Evolutionary conservation across 306 rosid species (phyloP).

Genomic region (Prunus kanzakura): DNA sequence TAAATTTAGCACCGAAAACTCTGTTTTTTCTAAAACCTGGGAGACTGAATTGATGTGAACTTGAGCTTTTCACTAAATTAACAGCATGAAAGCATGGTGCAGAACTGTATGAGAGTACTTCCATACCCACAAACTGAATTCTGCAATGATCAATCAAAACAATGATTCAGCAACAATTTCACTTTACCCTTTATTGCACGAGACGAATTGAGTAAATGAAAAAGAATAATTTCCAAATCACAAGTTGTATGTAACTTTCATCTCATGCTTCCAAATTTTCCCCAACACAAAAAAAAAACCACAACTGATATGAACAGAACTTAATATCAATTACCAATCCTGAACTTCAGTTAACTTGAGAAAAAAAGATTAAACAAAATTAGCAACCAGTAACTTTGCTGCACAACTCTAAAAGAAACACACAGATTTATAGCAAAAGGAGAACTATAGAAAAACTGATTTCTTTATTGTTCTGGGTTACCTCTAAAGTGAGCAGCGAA

Average conservation of each 20-base stretch:
- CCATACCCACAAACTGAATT: conserved; percentile 49
- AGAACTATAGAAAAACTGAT: too few relatives aligned
- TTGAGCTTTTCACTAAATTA: conserved; percentile 35
- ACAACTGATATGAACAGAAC: too few relatives aligned
- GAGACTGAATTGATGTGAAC: conserved; percentile 34
- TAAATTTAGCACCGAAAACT: conserved; percentile 22
- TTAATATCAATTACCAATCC: too few relatives aligned
- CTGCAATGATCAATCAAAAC: conserved; percentile 30
- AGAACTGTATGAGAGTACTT: conserved; percentile 55
- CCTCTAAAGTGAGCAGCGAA: conserved; percentile 28
- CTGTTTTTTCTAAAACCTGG: conserved; percentile 31
- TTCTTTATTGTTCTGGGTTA: neutral
- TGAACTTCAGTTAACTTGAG: too few relatives aligned
- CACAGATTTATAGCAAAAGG: too few relatives aligned
- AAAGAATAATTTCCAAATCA: neutral
- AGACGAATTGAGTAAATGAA: neutral
- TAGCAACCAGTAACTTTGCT: neutral
- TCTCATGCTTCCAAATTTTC: too few relatives aligned
- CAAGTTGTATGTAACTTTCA: too few relatives aligned
- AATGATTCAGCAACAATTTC: conserved; percentile 25
- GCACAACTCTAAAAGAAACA: too few relatives aligned
- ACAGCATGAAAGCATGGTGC: conserved; percentile 45
- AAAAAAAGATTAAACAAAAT: too few relatives aligned
- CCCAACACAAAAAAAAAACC: too few relatives aligned
- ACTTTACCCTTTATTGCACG: conserved; percentile 4